These are phyloP conservation scores for Epichloe uncinata DNA, from an alignment of 2,329 filamentous ascomycete species.

Conservation along the genomic window DNA sequence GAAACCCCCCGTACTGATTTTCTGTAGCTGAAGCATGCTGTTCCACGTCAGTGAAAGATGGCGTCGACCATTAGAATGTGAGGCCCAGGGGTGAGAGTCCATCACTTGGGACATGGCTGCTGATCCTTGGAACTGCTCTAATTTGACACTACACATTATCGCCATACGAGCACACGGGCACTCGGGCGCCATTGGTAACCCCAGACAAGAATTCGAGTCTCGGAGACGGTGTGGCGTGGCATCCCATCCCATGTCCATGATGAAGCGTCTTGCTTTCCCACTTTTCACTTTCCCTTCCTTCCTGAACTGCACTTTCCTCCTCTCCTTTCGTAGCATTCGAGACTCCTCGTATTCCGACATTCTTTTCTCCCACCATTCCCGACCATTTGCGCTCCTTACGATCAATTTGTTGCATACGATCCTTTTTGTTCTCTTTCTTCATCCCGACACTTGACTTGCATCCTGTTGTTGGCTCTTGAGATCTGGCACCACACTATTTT, in stretches of 20 bases:
- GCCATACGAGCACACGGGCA: background rate
- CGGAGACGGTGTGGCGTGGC: background rate
- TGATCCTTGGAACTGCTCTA: conserved; percentile 6
- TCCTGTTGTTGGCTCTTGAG: background rate
- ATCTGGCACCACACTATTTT: background rate
- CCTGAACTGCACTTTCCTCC: background rate
- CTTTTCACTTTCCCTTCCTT: background rate
- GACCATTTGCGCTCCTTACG: conserved; percentile 3
- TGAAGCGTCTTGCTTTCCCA: background rate
- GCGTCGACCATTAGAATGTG: too few species aligned
- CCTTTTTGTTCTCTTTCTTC: background rate
- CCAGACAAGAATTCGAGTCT: too few species aligned
- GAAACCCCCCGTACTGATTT: too few species aligned
- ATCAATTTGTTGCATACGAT: background rate
- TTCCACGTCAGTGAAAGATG: too few species aligned
- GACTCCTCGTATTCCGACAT: background rate
- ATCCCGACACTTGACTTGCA: background rate
- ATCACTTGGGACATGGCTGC: too few species aligned
- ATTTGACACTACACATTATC: background rate
- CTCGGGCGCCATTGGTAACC: background rate
- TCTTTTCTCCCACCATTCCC: background rate
- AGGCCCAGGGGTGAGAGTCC: too few species aligned
- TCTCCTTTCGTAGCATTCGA: background rate
- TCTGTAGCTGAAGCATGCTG: too few species aligned
- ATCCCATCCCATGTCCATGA: background rate